Evolutionary conservation across 345 rosid genomes (phyloP).

Genomic region (Eucalyptus marginata): DNA sequence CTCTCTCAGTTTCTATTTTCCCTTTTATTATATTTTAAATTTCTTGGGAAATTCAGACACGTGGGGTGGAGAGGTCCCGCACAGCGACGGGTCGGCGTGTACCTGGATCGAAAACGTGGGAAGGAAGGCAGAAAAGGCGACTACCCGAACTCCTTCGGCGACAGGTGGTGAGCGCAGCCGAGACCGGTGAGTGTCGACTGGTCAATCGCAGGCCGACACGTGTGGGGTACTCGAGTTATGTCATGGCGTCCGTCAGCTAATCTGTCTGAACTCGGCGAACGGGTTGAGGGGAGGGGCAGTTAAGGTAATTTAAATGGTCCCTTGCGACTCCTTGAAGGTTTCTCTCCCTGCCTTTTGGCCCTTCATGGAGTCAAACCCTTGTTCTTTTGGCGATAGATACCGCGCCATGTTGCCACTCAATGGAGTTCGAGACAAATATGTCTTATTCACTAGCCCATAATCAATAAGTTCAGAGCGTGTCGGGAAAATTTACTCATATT

Average conservation of each 20-base stretch:
- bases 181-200: not conserved
- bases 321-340: not conserved
- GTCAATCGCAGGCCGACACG: not conserved
- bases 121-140: not conserved
- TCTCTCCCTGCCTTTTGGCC: not conserved
- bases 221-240: not conserved
- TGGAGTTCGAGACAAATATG: too few species aligned
- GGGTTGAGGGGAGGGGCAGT: not conserved
- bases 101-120: not conserved
- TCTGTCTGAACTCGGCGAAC: not conserved
- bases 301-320: not conserved
- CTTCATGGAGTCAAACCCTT: too few species aligned
- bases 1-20: too few species aligned
- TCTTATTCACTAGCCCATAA: too few species aligned
- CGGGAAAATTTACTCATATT: too few species aligned
- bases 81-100: not conserved
- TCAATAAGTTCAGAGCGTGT: too few species aligned
- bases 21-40: too few species aligned
- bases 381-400: too few species aligned
- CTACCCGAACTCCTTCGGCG: not conserved
- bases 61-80: not conserved
- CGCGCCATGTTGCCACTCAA: too few species aligned
- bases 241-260: slow-evolving; percentile 1
- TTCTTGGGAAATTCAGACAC: not conserved
- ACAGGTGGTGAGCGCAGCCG: not conserved